These are phyloP conservation scores for Entelexis sorbosivorans DNA, from an alignment of 1,139 yeast species.

Conservation along the genomic window DNA sequence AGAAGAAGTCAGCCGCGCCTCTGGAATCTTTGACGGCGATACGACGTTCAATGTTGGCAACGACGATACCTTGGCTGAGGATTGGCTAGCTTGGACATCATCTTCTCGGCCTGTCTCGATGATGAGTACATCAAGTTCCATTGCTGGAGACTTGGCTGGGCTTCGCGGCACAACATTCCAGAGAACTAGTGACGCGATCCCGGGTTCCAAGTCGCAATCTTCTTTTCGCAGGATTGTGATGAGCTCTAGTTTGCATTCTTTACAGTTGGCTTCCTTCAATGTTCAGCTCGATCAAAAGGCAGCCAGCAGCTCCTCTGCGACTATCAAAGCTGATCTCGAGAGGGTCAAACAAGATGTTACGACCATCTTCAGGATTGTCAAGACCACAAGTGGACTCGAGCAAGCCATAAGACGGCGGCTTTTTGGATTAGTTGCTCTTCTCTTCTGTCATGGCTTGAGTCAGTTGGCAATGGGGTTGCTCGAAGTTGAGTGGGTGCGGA, in stretches of 20 bases:
- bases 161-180: not conserved
- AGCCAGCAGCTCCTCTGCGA: not conserved
- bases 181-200: not conserved
- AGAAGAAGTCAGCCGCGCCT: not conserved
- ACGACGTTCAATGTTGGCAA: slow-evolving; percentile 7
- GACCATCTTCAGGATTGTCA: slow-evolving; percentile 23
- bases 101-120: slow-evolving; percentile 15
- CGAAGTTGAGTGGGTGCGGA: slow-evolving; percentile 26
- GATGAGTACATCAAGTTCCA: slow-evolving; percentile 6
- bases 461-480: slow-evolving; percentile 24
- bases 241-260: slow-evolving; percentile 26
- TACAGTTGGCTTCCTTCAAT: slow-evolving; percentile 28
- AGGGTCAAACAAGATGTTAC: slow-evolving; percentile 22
- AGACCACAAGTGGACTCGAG: slow-evolving; percentile 13
- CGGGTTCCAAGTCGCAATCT: slow-evolving; percentile 5
- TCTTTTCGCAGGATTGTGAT: slow-evolving; percentile 24
- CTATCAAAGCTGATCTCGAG: slow-evolving; percentile 10
- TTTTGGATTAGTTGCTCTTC: slow-evolving; percentile 11
- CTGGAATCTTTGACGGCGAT: not conserved
- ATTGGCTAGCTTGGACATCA: slow-evolving; percentile 19
- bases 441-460: slow-evolving; percentile 15
- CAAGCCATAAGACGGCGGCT: slow-evolving; percentile 8
- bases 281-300: slow-evolving; percentile 22
- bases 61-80: slow-evolving; percentile 13
- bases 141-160: not conserved